Evolutionary conservation across 176 grass and related monocot genomes (phyloP), one percentile per base, ranked within the genome.

Genomic region (Phyllostachys edulis): DNA sequence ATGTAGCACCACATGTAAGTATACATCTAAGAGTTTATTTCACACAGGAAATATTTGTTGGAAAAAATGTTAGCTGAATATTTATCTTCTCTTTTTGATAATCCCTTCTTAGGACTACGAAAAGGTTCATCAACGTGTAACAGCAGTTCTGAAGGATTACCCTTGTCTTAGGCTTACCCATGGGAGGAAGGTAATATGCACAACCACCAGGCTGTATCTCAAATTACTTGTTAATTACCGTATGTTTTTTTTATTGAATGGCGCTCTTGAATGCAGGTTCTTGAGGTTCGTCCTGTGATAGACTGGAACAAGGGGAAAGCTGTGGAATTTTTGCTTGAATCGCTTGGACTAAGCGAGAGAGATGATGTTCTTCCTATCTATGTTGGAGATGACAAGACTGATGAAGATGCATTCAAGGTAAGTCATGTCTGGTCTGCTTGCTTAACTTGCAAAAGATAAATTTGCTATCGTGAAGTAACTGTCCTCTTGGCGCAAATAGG

Each of bases 231-330:
- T 72, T 68, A n/a, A 10, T 32, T 39, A 16, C 18, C 45, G 24
- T 44, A 34, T 69, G 12, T 21, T 59, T 64, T 77, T 68, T 78
- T 69, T 56, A 77, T 78, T 75, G 37, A 37, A 52, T 50, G 37
- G 6, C 0, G 12, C 41, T 69, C 18, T 24, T 62, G 13, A 49
- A 74, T 85, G 15, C 57, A 99, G 97, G 97, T 99, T 84, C 93
- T 99, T 85, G 97, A 99, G 79, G 84, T 99, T 56, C 93, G 93
- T 77, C 97, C 97, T 72, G 85, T 92, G 73, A 94, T 99, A 72
- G 90, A 99, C 77, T 99, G 97, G 97, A 94, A 99, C 84, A 99
- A 99, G 82, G 97, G 97, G 9, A 94, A 96, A 90, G 97, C 97
- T 75, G 97, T 99, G 14, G 90, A 96, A 20, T 99, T 96, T 92